phyloP scores from a whole-genome alignment of 116 monocot genomes.

The Phalaenopsis hybrid region DNA sequence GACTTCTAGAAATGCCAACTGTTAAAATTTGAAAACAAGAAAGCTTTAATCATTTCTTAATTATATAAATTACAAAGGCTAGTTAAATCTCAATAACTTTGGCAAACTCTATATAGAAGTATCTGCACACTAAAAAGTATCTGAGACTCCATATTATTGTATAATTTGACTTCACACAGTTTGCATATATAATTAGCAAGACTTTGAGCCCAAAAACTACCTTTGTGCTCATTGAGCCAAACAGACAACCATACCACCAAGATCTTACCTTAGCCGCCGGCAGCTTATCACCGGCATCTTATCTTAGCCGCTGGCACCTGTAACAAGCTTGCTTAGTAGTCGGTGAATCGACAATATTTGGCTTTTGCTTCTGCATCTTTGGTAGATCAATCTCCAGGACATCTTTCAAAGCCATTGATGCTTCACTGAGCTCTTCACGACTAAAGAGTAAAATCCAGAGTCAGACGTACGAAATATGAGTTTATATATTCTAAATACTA shows the following conservation, averaged over 20 bases:
- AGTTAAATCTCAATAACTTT: too few relatives aligned
- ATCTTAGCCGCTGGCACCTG: conserved; percentile 29
- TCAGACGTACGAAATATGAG: background rate
- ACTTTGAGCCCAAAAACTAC: background rate
- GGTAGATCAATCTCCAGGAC: conserved; percentile 44
- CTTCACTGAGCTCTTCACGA: conserved; percentile 42
- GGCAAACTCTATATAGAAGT: too few relatives aligned
- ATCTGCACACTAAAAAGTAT: too few relatives aligned
- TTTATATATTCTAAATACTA: background rate
- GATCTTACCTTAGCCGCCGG: conserved; percentile 16
- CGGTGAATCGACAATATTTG: conserved; percentile 11
- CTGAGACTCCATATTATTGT: too few relatives aligned
- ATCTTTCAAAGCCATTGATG: conserved; percentile 35
- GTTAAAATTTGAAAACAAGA: too few relatives aligned
- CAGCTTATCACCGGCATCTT: conserved; percentile 14
- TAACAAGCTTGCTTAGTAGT: conserved; percentile 27
- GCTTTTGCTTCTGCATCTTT: conserved; percentile 30
- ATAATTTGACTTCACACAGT: too few relatives aligned
- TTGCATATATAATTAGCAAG: background rate
- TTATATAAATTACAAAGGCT: too few relatives aligned
- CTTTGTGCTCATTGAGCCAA: too few relatives aligned
- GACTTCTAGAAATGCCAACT: too few relatives aligned
- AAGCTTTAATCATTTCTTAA: too few relatives aligned
- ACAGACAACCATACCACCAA: too few relatives aligned
- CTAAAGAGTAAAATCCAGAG: conserved; percentile 12